A percentile compares a stretch with the other conserved stretches of the same genome.
These are phyloP conservation scores for Linum trigynum DNA, from an alignment of 345 rosid species.

Conservation along the genomic window DNA sequence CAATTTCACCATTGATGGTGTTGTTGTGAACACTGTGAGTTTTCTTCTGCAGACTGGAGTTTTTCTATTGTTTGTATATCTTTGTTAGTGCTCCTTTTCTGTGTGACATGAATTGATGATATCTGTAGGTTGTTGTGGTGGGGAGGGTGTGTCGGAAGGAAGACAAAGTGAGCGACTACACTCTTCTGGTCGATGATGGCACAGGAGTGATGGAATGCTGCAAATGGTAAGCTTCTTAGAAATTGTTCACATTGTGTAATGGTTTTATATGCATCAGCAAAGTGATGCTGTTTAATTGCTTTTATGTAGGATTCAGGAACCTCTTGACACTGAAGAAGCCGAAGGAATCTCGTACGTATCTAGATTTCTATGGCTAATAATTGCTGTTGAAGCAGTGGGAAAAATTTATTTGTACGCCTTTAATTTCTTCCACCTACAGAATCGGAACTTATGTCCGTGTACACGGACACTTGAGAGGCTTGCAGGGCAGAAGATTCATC, in stretches of 20 bases:
- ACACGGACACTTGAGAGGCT: slow-evolving; percentile 64
- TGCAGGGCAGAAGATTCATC: slow-evolving; percentile 64
- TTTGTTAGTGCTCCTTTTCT: neutral
- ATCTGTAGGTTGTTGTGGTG: slow-evolving; percentile 44
- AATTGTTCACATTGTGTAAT: neutral
- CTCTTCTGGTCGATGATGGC: slow-evolving; percentile 70
- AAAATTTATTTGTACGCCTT: neutral
- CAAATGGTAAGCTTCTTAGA: slow-evolving; percentile 41
- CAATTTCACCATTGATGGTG: slow-evolving; percentile 45
- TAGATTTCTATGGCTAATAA: neutral
- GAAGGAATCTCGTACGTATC: slow-evolving; percentile 53
- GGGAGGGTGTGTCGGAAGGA: slow-evolving; percentile 65
- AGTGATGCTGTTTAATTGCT: slow-evolving; percentile 8
- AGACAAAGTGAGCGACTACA: slow-evolving; percentile 57
- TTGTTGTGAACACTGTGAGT: slow-evolving; percentile 49
- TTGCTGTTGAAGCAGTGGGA: neutral
- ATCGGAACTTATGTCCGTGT: slow-evolving; percentile 81
- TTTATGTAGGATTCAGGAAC: slow-evolving; percentile 67
- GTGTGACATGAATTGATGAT: neutral
- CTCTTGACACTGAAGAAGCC: slow-evolving; percentile 62
- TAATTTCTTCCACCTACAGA: slow-evolving; percentile 27
- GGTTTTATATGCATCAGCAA: slow-evolving; percentile 1
- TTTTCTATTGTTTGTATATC: neutral
- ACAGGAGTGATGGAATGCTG: slow-evolving; percentile 75
- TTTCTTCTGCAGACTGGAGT: neutral